Base-by-base conservation (phyloP, 306 rosid genomes). In the Notholithocarpus densiflorus region DNA sequence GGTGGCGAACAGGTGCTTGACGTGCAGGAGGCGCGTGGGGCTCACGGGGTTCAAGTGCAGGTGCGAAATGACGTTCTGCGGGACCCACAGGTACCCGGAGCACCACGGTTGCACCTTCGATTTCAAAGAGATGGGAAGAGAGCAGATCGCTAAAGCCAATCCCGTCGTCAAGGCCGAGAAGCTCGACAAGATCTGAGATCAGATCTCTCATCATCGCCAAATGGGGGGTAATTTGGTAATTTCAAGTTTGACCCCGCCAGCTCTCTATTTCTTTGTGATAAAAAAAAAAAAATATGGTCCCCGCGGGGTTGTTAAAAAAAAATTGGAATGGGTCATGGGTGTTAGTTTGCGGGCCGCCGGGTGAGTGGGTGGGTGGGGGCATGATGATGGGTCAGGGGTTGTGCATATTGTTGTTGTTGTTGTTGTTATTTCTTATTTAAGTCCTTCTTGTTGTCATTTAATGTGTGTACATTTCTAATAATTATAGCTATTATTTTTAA, bases 91-190 rank as follows among this genome's bases (percentile, higher is more conserved):
- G 73, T 88, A 90, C 87, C 94, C 98, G 73, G 97, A 94, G 81
- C 85, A 85, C 60, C 98, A 94, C 76, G 84, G 75, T 0, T 92
- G 97, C 45, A 86, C 71, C 72, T 94, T 92, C 68, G 98, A 94
- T 56, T 94, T 94, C 90, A 92, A 88, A 72, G 84, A 71, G 3
- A 24, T 90, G 88, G 98, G 92, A 7, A 86, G 83, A 73, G 93
- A 91, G 31, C 94, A 89, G 90, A 94, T 94, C 82, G 90, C 92
- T 43, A 90, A 82, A 83, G 97, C 98, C n/a, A 94, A 94, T 56
- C 98, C 98, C 54, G 84, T 92, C 45, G 89, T 94, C 54, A 94
- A 81, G 80, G 97, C 84, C 6, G 92, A 90, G 53, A 94, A 94
- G 74, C 89, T 94, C 1, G 82, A 80, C 10, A 93, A 75, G 88